phyloP scores from a whole-genome alignment of 2,329 filamentous ascomycete species.

The Colletotrichum siamense region DNA sequence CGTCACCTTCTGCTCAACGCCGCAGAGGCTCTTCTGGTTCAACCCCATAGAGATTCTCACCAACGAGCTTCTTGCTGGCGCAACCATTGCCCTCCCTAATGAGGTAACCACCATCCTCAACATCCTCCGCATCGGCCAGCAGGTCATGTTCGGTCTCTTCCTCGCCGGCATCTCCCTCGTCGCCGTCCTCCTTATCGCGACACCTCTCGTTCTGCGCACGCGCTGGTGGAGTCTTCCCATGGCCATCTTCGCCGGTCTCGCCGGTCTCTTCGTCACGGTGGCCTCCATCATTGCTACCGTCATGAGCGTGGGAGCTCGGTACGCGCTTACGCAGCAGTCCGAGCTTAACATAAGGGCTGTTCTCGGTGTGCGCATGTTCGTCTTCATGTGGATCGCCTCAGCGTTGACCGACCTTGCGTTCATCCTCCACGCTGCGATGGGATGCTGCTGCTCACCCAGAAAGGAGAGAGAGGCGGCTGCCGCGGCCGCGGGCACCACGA shows the following conservation, averaged over 20 bases:
- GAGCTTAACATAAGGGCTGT: constrained; percentile 78
- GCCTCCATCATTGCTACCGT: constrained; percentile 80
- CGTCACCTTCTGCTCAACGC: constrained; percentile 76
- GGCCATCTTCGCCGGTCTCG: constrained; percentile 69
- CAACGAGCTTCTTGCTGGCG: constrained; percentile 80
- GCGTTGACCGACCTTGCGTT: constrained; percentile 72
- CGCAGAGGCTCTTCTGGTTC: constrained; percentile 82
- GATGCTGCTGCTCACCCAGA: constrained; percentile 69
- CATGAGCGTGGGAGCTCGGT: constrained; percentile 82
- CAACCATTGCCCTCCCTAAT: constrained; percentile 80
- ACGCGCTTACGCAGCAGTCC: constrained; percentile 73
- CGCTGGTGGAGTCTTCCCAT: constrained; percentile 70
- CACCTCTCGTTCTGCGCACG: constrained; percentile 60
- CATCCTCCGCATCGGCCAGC: constrained; percentile 75
- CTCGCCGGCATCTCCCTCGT: constrained; percentile 72
- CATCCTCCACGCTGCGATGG: constrained; percentile 75
- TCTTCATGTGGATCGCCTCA: constrained; percentile 87
- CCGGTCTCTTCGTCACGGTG: constrained; percentile 70
- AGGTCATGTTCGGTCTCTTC: constrained; percentile 92
- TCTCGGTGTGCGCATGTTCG: constrained; percentile 78
- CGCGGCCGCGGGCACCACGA: neutral
- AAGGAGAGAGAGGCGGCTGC: constrained; percentile 2
- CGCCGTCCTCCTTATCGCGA: constrained; percentile 73
- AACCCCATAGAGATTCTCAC: constrained; percentile 85
- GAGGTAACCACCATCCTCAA: constrained; percentile 75